Percentiles rank a stretch among this genome's conserved stretches.
Conservation (phyloP, 768 basidiomycete genomes). For the Leccinum subtestaceum region DNA sequence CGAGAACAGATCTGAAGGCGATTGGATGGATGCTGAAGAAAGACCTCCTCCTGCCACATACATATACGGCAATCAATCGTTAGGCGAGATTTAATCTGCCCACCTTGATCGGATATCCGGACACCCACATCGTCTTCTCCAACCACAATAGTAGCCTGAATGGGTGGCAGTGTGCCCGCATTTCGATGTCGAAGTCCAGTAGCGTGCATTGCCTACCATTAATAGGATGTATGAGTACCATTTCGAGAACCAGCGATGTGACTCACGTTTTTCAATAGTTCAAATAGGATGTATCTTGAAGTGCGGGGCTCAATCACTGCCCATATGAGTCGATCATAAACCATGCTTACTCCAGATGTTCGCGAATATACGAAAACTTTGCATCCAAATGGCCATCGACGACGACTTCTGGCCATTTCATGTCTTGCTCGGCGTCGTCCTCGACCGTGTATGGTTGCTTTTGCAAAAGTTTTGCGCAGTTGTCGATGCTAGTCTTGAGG, state of each 20-base stretch:
- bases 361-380: conserved; percentile 78
- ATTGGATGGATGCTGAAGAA: conserved; percentile 47
- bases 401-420: conserved; percentile 58
- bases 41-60: conserved; percentile 66
- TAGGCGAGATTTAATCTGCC: background rate
- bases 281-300: conserved; percentile 78
- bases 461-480: conserved; percentile 58
- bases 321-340: background rate
- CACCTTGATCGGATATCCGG: conserved; percentile 90
- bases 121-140: conserved; percentile 72
- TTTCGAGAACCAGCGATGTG: background rate
- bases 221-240: background rate
- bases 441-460: conserved; percentile 45
- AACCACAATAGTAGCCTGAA: conserved; percentile 72
- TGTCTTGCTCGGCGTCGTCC: conserved; percentile 34
- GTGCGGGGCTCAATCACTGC: background rate
- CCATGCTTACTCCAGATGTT: conserved; percentile 72
- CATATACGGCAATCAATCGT: conserved; percentile 4
- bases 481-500: conserved; percentile 67
- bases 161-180: conserved; percentile 49
- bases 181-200: conserved; percentile 52
- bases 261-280: conserved; percentile 84
- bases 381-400: conserved; percentile 72
- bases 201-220: conserved; percentile 64
- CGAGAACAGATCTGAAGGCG: conserved; percentile 79